These are phyloP conservation scores for Solanum clarkiae DNA, from an alignment of 257 asterid species.

Conservation along the genomic window DNA sequence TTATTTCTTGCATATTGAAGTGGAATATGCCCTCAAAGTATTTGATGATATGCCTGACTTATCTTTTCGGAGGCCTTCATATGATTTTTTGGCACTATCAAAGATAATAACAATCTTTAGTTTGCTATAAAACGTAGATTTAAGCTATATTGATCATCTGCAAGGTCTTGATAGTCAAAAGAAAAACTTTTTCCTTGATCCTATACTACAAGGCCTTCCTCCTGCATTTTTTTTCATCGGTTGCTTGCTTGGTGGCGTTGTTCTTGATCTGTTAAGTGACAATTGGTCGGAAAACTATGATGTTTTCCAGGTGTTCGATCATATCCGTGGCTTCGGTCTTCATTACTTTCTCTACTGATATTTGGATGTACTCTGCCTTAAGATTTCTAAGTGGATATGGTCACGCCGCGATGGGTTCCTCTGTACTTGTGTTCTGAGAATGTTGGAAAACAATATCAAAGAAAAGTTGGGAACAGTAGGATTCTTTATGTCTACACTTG, in stretches of 20 bases:
- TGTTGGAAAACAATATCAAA: conserved; percentile 33
- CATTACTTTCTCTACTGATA: conserved; percentile 18
- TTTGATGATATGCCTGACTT: background rate
- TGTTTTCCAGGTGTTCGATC: conserved; percentile 19
- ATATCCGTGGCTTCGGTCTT: conserved; percentile 22
- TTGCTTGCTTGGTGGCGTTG: conserved; percentile 27
- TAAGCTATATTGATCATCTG: too few relatives aligned
- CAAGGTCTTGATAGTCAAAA: too few relatives aligned
- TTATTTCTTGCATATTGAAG: background rate
- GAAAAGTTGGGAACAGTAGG: conserved; percentile 24
- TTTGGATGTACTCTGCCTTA: conserved; percentile 35
- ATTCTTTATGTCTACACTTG: conserved; percentile 21
- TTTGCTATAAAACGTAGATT: too few relatives aligned
- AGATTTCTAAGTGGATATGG: conserved; percentile 32
- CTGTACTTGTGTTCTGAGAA: conserved; percentile 29
- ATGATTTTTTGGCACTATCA: too few relatives aligned
- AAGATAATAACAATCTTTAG: too few relatives aligned
- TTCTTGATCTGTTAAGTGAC: conserved; percentile 26
- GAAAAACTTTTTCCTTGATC: background rate
- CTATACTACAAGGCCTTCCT: conserved; percentile 31
- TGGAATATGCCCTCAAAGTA: background rate
- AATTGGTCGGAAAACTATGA: conserved; percentile 33
- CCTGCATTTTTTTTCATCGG: conserved; percentile 43
- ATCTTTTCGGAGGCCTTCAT: background rate
- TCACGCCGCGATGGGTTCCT: conserved; percentile 21